phyloP scores from a whole-genome alignment of 129 eudicot genomes.

The Pseudognaphalium luteoalbum region DNA sequence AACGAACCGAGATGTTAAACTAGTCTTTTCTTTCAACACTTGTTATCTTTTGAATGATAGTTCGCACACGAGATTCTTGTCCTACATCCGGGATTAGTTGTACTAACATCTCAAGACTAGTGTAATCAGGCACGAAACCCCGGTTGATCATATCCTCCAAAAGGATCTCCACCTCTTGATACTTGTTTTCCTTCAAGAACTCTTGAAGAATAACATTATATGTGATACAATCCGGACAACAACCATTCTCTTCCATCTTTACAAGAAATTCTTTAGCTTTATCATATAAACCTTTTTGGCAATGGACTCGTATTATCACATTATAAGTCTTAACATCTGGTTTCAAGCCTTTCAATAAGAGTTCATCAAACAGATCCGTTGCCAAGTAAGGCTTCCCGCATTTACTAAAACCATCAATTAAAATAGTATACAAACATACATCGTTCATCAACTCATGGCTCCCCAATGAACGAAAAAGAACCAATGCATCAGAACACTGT shows the following conservation, averaged over 20 bases:
- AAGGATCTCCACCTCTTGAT: constrained; percentile 11
- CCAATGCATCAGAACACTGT: constrained; percentile 21
- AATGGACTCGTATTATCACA: no score
- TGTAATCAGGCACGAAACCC: constrained; percentile 17
- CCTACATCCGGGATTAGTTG: background rate
- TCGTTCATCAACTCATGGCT: background rate
- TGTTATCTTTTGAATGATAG: background rate
- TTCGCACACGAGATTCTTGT: background rate
- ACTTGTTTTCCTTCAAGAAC: constrained; percentile 20
- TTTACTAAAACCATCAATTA: background rate
- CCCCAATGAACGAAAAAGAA: constrained; percentile 10
- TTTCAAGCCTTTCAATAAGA: no score
- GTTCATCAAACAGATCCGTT: no score
- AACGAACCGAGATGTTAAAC: no score
- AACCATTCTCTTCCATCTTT: constrained; percentile 29
- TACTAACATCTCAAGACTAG: background rate
- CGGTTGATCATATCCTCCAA: constrained; percentile 23
- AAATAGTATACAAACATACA: constrained; percentile 16
- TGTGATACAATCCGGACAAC: constrained; percentile 13
- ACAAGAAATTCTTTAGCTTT: no score
- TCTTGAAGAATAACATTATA: constrained; percentile 28
- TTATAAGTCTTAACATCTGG: no score
- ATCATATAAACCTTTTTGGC: no score
- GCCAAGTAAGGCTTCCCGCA: no score
- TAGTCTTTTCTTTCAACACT: no score